These are phyloP conservation scores for Clonostachys chloroleuca DNA, from an alignment of 2,329 filamentous ascomycete genomes.

Conservation along the genomic window DNA sequence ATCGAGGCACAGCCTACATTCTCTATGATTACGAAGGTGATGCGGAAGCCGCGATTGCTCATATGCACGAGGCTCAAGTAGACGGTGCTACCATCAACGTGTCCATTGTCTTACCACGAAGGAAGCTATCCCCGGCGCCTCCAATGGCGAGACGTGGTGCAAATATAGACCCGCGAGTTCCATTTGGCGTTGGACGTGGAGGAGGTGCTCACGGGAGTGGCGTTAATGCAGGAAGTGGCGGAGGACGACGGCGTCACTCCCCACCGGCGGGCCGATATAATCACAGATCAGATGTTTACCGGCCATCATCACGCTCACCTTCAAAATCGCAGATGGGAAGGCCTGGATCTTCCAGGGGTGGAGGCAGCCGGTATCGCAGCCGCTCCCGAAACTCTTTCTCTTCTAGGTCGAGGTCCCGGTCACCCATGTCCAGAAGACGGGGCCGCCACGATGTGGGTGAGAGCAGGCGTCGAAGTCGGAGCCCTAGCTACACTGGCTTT, in stretches of 20 bases:
- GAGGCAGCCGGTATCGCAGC: conserved; percentile 35
- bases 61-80: conserved; percentile 97
- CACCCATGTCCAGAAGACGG: conserved; percentile 26
- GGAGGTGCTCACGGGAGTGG: conserved; percentile 25
- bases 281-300: conserved; percentile 51
- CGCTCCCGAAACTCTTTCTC: conserved; percentile 37
- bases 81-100: conserved; percentile 82
- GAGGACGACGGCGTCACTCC: conserved; percentile 27
- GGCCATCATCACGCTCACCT: conserved; percentile 52
- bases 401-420: conserved; percentile 43
- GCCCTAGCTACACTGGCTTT: conserved; percentile 35
- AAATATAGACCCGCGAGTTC: conserved; percentile 47
- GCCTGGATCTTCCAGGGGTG: conserved; percentile 6
- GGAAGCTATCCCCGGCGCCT: conserved; percentile 77
- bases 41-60: conserved; percentile 83
- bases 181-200: conserved; percentile 21
- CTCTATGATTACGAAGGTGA: conserved; percentile 73
- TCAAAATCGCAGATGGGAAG: conserved; percentile 36
- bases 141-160: conserved; percentile 63
- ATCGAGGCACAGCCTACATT: conserved; percentile 91
- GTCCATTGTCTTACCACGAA: conserved; percentile 80
- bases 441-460: conserved; percentile 22
- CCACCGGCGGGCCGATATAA: conserved; percentile 31
- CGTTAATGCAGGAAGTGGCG: conserved; percentile 20
- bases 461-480: conserved; percentile 36